Evolutionary conservation across 352 stramenopile genomes (phyloP), one percentile per base, ranked within the genome.

Genomic region (Aphanomyces euteiches): DNA sequence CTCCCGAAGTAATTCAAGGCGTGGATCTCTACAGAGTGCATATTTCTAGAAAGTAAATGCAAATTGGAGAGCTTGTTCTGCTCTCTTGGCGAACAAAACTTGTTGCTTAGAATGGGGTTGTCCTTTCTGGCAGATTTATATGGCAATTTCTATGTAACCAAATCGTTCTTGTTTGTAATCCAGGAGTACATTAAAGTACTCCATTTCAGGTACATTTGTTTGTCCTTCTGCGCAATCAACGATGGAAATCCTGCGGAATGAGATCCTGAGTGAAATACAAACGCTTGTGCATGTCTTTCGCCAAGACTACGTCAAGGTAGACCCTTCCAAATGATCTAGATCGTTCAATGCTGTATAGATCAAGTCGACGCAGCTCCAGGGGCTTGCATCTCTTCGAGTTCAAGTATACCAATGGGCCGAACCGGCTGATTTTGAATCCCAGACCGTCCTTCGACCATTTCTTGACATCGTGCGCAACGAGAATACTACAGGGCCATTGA

Each of bases 401-500:
- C 48, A 70, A 10, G 50, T 70, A 41, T 56, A 70, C 36, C 64
- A 70, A 21, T 70, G 64, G 64, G 61, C 64, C 90, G 85, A 85
- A 60, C 56, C 90, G 60, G 53, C 72, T 0, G 87, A 93, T 59
- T 66, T 93, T 37, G 79, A 84, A 43, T 79, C 85, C 17, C 76
- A 77, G 63, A 77, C 68, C 53, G 77, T 90, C 37, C 72, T 99
- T 15, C 84, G 88, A 69, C 96, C 97, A 10, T 99, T 99, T 74
- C 87, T 98, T 45, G 88, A 96, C 72, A 89, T 98, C 39, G 87
- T 99, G 39, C 84, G 90, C 47, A 94, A 95, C 47, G 82, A 93
- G 19, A 84, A 98, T 47, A 95, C 96, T 50, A 97, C 85, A 54
- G 97, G 95, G 34, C 88, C 78, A 12, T 87, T 99, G 28, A 99